Evolutionary conservation across 23 red algal species (phyloP), one percentile per base, ranked within the genome.

Genomic region (Gracilaria domingensis): DNA sequence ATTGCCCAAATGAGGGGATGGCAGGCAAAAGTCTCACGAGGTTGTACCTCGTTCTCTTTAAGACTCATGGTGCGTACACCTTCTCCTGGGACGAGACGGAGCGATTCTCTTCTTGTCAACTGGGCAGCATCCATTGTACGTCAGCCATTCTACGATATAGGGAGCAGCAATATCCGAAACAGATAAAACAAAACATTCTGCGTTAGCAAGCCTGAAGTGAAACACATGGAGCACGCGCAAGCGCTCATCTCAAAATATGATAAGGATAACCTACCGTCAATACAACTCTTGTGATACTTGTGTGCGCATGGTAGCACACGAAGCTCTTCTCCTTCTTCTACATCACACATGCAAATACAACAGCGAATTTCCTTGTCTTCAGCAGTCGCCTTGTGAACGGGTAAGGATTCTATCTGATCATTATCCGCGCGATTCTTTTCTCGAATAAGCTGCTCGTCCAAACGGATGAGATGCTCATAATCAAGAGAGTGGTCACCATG

Each of bases 331-430:
- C 84, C 84, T 59, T 74, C 84, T 57, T 87, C 84, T 44, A 87
- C 84, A 39, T 87, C 84, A 59, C 84, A 87, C 84, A 87, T 87
- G 67, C 84, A 87, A 87, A 87, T 59, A 28, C 84, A 87, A 39
- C 84, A 87, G 16, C 84, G 64, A 73, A 87, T 75, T 75, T 87
- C 84, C 84, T 87, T 87, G 67, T 87, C 84, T 23, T 49, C 84
- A 20, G 67, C 34, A 60, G 84, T 77, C 0, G 84, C 84, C 29
- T 87, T 87, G 28, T 75, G 62, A 21, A 60, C 36, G 7, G 84
- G 84, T 25, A 87, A 61, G 32, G 84, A 87, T 33, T 87, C 67
- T 26, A 87, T 87, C 67, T 87, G 84, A 8, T 73, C 64, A 17
- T 55, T 87, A 2, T 87, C 84, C 0, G 84, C 84, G 48, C 84